Evolutionary conservation across 1,284 basidiomycete species (phyloP), one percentile per base, ranked within the genome.

Genomic region (Gomphus bonarii): DNA sequence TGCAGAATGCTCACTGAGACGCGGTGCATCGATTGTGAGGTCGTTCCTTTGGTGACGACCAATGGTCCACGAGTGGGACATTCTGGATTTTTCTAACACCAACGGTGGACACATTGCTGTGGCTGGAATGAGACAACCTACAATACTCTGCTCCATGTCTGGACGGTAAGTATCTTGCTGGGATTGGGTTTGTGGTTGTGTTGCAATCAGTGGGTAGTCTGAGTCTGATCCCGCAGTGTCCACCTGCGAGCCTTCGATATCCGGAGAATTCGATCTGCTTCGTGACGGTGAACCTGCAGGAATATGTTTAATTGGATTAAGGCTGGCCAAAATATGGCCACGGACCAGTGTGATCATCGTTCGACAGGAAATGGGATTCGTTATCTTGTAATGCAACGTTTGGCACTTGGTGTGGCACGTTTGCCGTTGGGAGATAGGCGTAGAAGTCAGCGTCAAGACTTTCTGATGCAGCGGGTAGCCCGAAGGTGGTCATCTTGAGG

Each of bases 1-100:
- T 54, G 36, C 14, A 20, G 31, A 52, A 50, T 63, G 83, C 86
- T 76, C 62, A 89, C 88, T 90, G 65, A 90, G 78, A 74, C 81
- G 86, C 69, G 75, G 75, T 3, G 82, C 82, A 0, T 79, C 76
- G 31, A 90, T 70, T 22, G 81, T 67, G 47, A 86, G 69, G 47
- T 79, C 71, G 66, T 82, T 87, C 33, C 61, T 57, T 1, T 71
- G 67, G 57, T 76, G 75, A 40, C 86, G 75, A 11, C 86, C 86
- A 60, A 89, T 67, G 28, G 65, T 72, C 63, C 79, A 78, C 18
- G n/a, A 1, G 28, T 30, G 5, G 6, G 62, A 66, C 0, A 72
- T 73, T 16, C 73, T 68, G 33, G 74, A 62, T 64, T 78, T 84
- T 68, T 72, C 75, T 58, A 88, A 77, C 62, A 85, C 81, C 55